phyloP scores from a whole-genome alignment of 2,329 filamentous ascomycete genomes.

The Sporothrix brasiliensis region DNA sequence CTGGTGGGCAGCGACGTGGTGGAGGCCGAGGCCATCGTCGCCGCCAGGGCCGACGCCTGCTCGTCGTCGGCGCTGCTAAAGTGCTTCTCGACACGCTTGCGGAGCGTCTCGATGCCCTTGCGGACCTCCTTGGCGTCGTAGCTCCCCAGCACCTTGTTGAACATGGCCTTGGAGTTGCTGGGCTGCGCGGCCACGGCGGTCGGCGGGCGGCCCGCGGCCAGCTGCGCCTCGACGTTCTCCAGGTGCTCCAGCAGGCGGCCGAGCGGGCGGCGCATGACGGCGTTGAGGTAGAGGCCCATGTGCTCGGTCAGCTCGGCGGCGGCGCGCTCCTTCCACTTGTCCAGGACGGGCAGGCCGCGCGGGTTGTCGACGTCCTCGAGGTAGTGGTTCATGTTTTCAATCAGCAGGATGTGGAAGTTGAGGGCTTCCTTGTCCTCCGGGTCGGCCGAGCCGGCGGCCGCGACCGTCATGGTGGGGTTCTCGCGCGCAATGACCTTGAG shows the following conservation, averaged over 20 bases:
- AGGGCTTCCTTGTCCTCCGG: constrained; percentile 93
- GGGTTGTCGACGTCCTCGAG: constrained; percentile 82
- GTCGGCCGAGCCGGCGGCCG: constrained; percentile 49
- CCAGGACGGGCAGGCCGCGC: constrained; percentile 71
- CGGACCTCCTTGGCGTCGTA: constrained; percentile 84
- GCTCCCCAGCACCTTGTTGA: constrained; percentile 80
- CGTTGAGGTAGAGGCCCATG: constrained; percentile 81
- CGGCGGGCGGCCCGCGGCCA: constrained; percentile 61
- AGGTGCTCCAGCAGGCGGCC: constrained; percentile 91
- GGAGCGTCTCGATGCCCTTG: constrained; percentile 85
- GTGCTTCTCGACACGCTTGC: constrained; percentile 94
- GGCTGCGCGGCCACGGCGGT: constrained; percentile 74
- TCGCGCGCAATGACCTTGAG: constrained; percentile 88
- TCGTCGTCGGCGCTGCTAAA: constrained; percentile 77
- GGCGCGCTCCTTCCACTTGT: constrained; percentile 81
- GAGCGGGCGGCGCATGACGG: constrained; percentile 84
- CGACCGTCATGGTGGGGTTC: constrained; percentile 50
- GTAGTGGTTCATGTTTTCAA: constrained; percentile 99
- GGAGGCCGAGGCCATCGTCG: background rate
- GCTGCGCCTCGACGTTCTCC: constrained; percentile 79
- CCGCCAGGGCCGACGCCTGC: background rate
- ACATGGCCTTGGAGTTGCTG: constrained; percentile 77
- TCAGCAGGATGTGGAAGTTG: constrained; percentile 95
- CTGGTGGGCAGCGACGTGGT: too few relatives aligned
- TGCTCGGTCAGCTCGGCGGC: constrained; percentile 80